Evolutionary conservation across 768 basidiomycete species (phyloP).

Genomic region (Cubamyces sp.): DNA sequence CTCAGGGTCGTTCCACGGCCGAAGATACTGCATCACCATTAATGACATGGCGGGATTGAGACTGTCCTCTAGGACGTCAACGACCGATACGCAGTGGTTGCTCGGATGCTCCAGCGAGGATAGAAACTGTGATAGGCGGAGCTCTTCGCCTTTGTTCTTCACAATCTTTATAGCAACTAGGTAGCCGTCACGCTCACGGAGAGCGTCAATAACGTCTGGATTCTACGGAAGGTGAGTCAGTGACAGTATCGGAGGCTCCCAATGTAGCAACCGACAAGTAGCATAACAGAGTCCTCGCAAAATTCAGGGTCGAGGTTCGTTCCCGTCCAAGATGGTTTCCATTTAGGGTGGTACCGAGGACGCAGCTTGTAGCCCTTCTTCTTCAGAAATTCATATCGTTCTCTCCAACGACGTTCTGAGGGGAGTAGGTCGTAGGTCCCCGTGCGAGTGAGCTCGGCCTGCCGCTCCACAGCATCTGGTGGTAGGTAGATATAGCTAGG

Average conservation of each 20-base stretch:
- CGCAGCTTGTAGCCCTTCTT: conserved; percentile 18
- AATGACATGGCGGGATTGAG: conserved; percentile 3
- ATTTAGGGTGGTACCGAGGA: conserved; percentile 21
- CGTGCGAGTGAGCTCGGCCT: conserved; percentile 5
- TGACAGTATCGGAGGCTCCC: neutral
- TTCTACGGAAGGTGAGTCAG: neutral
- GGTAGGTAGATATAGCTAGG: conserved; percentile 2
- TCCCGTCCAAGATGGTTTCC: conserved; percentile 28
- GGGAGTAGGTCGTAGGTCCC: conserved; percentile 2
- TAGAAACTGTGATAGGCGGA: conserved; percentile 15
- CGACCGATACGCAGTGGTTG: conserved; percentile 33
- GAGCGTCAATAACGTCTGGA: conserved; percentile 25
- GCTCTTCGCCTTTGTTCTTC: conserved; percentile 4
- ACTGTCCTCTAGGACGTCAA: conserved; percentile 28
- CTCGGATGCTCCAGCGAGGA: conserved; percentile 4
- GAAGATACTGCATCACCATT: conserved; percentile 31
- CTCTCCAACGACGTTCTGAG: conserved; percentile 20
- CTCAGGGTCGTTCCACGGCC: conserved; percentile 26
- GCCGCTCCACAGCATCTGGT: neutral
- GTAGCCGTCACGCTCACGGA: neutral
- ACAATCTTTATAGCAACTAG: conserved; percentile 25
- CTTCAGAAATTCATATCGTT: conserved; percentile 10
- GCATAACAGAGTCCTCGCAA: conserved; percentile 25
- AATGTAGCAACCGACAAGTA: neutral
- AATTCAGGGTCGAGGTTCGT: conserved; percentile 14